These are phyloP conservation scores for Cutaneotrichosporon spelunceum DNA, from an alignment of 1,284 basidiomycete species.

Conservation along the genomic window DNA sequence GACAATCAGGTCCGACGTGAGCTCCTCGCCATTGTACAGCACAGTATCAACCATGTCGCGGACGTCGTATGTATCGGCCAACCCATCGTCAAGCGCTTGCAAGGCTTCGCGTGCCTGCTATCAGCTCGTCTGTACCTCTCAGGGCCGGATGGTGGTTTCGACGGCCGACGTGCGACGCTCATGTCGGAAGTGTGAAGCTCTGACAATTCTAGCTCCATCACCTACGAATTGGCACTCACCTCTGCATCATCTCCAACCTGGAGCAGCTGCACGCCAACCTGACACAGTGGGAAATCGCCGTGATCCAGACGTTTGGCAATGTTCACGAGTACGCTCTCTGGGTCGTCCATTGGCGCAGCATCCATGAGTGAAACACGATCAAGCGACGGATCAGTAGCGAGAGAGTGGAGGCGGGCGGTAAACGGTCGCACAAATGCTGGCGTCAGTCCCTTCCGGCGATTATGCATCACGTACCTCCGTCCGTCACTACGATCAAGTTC, in stretches of 20 bases:
- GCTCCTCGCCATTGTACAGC: constrained; percentile 35
- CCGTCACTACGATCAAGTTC: constrained; percentile 47
- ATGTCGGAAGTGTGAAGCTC: too few species aligned
- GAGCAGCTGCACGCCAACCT: constrained; percentile 52
- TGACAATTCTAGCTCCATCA: too few species aligned
- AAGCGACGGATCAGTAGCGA: constrained; percentile 12
- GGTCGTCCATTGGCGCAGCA: constrained; percentile 40
- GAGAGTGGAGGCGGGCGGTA: constrained; percentile 20
- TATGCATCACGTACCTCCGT: constrained; percentile 28
- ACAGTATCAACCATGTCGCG: constrained; percentile 50
- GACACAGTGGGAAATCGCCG: constrained; percentile 47
- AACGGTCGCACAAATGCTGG: constrained; percentile 35
- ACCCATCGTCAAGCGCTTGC: constrained; percentile 47
- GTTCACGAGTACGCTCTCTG: constrained; percentile 38
- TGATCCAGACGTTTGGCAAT: constrained; percentile 45
- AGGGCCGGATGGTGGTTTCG: background rate
- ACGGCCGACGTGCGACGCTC: background rate
- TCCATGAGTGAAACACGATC: constrained; percentile 22
- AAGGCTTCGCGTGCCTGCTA: constrained; percentile 42
- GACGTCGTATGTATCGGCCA: constrained; percentile 35
- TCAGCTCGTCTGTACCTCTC: background rate
- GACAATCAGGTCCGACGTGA: constrained; percentile 38
- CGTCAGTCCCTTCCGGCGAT: constrained; percentile 8
- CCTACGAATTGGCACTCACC: constrained; percentile 25
- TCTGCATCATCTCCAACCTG: constrained; percentile 48